These are phyloP conservation scores for Calonectria honghensis DNA, from an alignment of 2,329 filamentous ascomycete species.

Conservation along the genomic window DNA sequence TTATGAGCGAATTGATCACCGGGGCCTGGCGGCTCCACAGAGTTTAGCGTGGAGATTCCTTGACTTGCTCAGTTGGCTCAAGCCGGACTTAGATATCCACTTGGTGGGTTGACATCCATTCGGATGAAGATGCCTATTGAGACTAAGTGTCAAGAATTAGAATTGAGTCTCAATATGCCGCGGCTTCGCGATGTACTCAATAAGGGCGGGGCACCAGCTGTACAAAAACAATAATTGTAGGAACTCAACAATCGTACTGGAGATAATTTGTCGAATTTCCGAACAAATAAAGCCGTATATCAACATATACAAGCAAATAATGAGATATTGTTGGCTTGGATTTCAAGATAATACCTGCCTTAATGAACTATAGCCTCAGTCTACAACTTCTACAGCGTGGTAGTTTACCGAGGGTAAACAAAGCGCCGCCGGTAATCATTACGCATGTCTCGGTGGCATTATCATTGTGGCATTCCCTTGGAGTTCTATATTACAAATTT, in stretches of 20 bases:
- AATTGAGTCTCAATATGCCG: background rate
- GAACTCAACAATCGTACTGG: background rate
- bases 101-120: background rate
- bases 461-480: background rate
- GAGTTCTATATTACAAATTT: background rate
- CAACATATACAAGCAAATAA: background rate
- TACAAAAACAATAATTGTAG: background rate
- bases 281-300: background rate
- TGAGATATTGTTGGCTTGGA: background rate
- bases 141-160: background rate
- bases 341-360: background rate
- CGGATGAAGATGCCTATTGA: background rate
- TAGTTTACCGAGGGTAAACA: background rate
- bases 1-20: conserved; percentile 18
- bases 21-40: conserved; percentile 44
- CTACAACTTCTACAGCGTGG: background rate
- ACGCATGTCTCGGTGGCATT: background rate
- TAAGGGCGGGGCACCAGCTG: background rate
- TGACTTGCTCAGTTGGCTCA: background rate
- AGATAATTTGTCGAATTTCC: background rate
- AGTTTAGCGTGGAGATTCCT: conserved; percentile 15
- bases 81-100: conserved; percentile 18
- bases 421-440: background rate
- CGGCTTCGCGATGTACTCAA: background rate
- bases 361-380: background rate